A percentile compares a stretch with the other conserved stretches of the same genome.
Conservation (phyloP, 1,284 basidiomycete genomes). For the Rhodotorula mucilaginosa region DNA sequence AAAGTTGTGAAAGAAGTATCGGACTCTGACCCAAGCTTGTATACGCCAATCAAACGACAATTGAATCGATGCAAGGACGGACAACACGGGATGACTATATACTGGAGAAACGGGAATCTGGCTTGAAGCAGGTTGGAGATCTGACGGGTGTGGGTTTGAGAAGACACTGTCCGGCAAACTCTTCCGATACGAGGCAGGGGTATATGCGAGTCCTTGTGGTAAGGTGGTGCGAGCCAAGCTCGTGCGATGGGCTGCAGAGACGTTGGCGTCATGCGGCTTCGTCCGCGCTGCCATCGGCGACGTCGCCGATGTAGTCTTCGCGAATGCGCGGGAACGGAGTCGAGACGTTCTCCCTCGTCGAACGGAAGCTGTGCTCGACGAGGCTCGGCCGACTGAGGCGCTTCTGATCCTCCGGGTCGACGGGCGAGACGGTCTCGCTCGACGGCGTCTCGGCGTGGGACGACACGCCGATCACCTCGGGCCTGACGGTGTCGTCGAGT, state of each 20-base stretch:
- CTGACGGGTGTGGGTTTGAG: no score
- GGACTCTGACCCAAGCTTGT: no score
- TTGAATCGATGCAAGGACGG: no score
- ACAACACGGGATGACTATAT: no score
- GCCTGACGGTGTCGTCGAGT: slow-evolving; percentile 21
- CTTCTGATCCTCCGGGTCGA: neutral
- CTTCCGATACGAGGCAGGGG: no score
- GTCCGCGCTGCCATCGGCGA: slow-evolving; percentile 4
- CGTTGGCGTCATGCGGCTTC: neutral
- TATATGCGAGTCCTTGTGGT: no score
- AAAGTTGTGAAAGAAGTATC: no score
- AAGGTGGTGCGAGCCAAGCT: neutral
- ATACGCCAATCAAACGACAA: no score
- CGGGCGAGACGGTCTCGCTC: slow-evolving; percentile 13
- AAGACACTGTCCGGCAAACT: no score
- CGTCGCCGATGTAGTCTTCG: slow-evolving; percentile 14
- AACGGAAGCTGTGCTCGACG: slow-evolving; percentile 5
- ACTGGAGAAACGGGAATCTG: no score
- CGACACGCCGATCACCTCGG: slow-evolving; percentile 17
- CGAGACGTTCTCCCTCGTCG: slow-evolving; percentile 12
- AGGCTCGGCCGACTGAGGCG: neutral
- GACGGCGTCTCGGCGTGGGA: slow-evolving; percentile 18
- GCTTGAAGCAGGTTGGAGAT: no score
- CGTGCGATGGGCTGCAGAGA: neutral
- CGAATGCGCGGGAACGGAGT: slow-evolving; percentile 20